Evolutionary conservation across 768 basidiomycete species (phyloP), one percentile per base, ranked within the genome.

Genomic region (Kwoniella sp.): DNA sequence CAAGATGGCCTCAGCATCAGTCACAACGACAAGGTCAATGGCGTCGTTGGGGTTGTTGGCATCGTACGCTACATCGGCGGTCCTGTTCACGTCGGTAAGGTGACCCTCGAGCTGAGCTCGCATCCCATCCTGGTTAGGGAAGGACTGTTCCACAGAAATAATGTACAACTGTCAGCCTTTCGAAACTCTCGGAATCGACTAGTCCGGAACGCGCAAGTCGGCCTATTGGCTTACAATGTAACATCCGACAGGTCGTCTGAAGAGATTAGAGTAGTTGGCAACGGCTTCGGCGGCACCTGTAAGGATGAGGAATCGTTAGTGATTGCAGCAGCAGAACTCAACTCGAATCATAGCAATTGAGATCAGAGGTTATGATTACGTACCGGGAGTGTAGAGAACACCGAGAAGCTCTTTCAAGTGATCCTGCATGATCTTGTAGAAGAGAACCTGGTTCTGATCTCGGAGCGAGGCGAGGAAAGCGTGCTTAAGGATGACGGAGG

Each of bases 1-100:
- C 10, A 94, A 82, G 63, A 93, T 92, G 0, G 90, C 89, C 70
- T 92, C 91, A 3, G 88, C 86, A 75, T 94, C 92, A 0, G 90
- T 89, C 58, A 88, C 88, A 25, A 93, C 90, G 55, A 94, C 83
- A 24, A 93, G 82, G 64, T 92, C 88, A 58, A 93, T 85, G 63
- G 74, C 71, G 27, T 72, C 73, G 60, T 70, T 69, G 26, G 74
- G 67, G 30, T 73, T 72, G 46, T 68, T 65, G n/a, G 64, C 49
- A 29, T 74, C 66, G 22, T 71, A 73, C 2, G 72, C 70, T 53
- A 77, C 67, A 59, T 79, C 78, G 47, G 76, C 77, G 21, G 77
- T 77, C n/a, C 76, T 56, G 66, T 74, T 77, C 60, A 79, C 65
- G 29, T 77, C 77, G 29, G 63, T 53, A 13, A 79, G 55, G 63